These are phyloP conservation scores for Psidium guajava DNA, from an alignment of 345 rosid species.

Conservation along the genomic window DNA sequence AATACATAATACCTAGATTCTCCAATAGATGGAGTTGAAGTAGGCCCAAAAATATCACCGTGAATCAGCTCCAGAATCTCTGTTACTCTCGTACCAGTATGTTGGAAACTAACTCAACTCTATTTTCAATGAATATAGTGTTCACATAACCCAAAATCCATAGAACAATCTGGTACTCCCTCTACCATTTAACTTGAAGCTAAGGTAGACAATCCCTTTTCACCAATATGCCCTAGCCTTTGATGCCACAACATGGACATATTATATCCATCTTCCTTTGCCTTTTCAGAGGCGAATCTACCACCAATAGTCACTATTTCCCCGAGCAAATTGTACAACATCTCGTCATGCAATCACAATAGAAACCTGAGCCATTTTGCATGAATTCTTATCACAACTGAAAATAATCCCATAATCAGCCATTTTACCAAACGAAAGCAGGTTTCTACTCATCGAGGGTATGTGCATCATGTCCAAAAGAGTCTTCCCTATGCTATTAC, in stretches of 20 bases:
- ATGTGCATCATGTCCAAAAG: background rate
- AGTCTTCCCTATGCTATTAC: background rate
- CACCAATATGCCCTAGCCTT: background rate
- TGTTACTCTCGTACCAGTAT: too few species aligned
- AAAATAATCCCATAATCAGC: too few species aligned
- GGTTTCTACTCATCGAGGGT: background rate
- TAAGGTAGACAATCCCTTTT: background rate
- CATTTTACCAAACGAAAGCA: background rate
- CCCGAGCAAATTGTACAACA: too few species aligned
- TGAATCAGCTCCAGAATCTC: background rate
- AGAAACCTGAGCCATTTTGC: background rate
- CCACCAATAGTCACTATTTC: too few species aligned
- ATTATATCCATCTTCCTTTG: too few species aligned
- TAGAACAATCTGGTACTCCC: too few species aligned
- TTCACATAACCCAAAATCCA: too few species aligned
- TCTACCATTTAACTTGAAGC: background rate
- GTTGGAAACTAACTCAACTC: too few species aligned
- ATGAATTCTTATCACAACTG: background rate
- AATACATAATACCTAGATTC: background rate
- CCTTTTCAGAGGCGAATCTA: too few species aligned
- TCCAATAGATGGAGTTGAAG: background rate
- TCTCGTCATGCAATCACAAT: too few species aligned
- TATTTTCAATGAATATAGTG: too few species aligned
- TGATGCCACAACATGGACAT: too few species aligned
- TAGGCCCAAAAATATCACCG: background rate